Conservation (phyloP, 164 flowering plant genomes). For the Piper betle region DNA sequence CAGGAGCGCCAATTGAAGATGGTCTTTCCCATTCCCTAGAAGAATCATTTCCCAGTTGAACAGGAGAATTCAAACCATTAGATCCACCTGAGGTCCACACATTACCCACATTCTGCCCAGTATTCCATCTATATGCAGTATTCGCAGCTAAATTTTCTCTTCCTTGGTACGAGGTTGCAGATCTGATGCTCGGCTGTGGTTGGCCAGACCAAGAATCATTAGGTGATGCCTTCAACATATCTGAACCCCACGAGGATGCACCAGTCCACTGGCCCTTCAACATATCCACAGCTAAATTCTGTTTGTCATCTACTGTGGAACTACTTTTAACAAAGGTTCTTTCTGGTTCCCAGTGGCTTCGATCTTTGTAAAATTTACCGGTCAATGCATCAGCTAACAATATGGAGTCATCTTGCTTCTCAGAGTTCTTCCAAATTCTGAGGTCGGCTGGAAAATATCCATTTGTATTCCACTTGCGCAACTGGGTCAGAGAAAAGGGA, state of each 20-base stretch:
- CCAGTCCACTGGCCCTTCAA: slow-evolving; percentile 15
- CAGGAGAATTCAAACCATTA: slow-evolving; percentile 5
- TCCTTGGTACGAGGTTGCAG: slow-evolving; percentile 11
- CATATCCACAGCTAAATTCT: neutral
- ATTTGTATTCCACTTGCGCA: slow-evolving; percentile 79
- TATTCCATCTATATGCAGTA: slow-evolving; percentile 10
- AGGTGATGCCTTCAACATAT: slow-evolving; percentile 15
- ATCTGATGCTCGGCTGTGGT: slow-evolving; percentile 14
- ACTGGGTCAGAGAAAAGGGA: slow-evolving; percentile 87
- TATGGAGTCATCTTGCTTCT: slow-evolving; percentile 48
- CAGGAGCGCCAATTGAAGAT: neutral
- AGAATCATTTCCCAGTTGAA: slow-evolving; percentile 3
- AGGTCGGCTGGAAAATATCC: slow-evolving; percentile 76
- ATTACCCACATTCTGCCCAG: slow-evolving; percentile 17
- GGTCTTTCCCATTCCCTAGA: slow-evolving; percentile 1
- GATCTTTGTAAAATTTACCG: slow-evolving; percentile 42
- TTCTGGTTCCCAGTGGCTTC: slow-evolving; percentile 6
- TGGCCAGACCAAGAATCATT: slow-evolving; percentile 20
- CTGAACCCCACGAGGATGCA: slow-evolving; percentile 14
- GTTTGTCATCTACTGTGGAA: slow-evolving; percentile 3
- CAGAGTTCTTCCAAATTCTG: slow-evolving; percentile 54
- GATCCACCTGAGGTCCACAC: slow-evolving; percentile 14
- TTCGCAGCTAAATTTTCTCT: neutral
- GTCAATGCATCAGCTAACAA: slow-evolving; percentile 55
- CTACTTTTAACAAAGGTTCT: slow-evolving; percentile 12